Percentiles rank a stretch among this genome's conserved stretches.
Conservation (phyloP, 306 rosid genomes). For the Sophora flavescens region DNA sequence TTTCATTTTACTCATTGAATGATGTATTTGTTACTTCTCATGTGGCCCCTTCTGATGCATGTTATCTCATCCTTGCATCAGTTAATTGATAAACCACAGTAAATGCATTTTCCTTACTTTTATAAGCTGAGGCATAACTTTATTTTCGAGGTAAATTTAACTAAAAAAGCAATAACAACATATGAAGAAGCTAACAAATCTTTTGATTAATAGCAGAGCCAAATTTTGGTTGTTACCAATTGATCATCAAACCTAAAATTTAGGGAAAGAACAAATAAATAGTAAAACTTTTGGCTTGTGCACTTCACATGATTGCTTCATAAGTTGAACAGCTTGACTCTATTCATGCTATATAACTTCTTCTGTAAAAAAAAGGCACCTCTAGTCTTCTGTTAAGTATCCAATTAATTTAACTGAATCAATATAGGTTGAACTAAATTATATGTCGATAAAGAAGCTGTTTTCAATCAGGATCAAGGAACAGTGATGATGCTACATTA, state of each 20-base stretch:
- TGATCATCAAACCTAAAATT: background rate
- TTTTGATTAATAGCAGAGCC: conserved; percentile 28
- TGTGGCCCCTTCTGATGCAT: conserved; percentile 9
- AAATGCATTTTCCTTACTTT: conserved; percentile 9
- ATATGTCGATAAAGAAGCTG: background rate
- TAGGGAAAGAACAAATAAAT: conserved; percentile 2
- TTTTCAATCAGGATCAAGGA: conserved; percentile 31
- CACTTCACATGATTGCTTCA: conserved; percentile 1
- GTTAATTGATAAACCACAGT: conserved; percentile 1
- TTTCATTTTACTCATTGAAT: background rate
- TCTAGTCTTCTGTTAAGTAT: conserved; percentile 20
- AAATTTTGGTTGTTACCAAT: background rate
- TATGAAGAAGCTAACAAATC: conserved; percentile 6
- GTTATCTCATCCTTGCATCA: conserved; percentile 16
- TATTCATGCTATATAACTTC: conserved; percentile 26
- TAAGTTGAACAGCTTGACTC: conserved; percentile 25
- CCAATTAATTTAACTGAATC: background rate
- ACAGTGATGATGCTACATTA: conserved; percentile 16
- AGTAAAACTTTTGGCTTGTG: conserved; percentile 24
- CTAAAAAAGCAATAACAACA: background rate
- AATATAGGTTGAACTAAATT: conserved; percentile 3
- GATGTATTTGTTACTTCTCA: conserved; percentile 31
- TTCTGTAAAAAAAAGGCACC: conserved; percentile 20
- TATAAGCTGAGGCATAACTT: background rate
- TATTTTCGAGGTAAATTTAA: conserved; percentile 18